Evolutionary conservation across 163 green algal species (phyloP).

Genomic region (Scenedesmus sp.): DNA sequence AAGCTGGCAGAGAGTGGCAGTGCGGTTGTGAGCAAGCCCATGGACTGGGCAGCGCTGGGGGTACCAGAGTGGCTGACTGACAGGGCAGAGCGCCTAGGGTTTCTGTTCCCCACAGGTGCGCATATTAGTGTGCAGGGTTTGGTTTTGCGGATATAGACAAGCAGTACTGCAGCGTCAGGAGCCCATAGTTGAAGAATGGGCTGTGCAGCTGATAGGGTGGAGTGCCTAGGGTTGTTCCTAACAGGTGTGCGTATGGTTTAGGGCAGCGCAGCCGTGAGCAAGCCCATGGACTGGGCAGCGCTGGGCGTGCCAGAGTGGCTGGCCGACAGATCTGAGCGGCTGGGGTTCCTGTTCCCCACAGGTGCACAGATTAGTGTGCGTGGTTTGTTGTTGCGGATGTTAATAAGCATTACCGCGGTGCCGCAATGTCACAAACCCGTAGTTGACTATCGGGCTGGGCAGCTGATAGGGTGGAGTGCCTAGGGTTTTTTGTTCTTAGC

Average conservation of each 20-base stretch:
- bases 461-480: too few species aligned
- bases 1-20: conserved; percentile 20
- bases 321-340: conserved; percentile 74
- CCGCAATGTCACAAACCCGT: too few species aligned
- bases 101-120: conserved; percentile 78
- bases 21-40: conserved; percentile 17
- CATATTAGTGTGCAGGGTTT: background rate
- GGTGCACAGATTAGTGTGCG: conserved; percentile 47
- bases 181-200: too few species aligned
- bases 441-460: too few species aligned
- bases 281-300: conserved; percentile 70
- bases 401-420: too few species aligned
- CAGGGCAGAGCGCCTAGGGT: conserved; percentile 76
- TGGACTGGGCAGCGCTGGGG: conserved; percentile 78
- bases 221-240: too few species aligned
- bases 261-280: conserved; percentile 25
- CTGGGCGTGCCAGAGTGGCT: conserved; percentile 82
- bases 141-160: background rate
- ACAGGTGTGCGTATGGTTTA: too few species aligned
- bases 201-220: too few species aligned
- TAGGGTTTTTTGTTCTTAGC: too few species aligned
- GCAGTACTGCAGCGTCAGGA: too few species aligned
- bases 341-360: conserved; percentile 82
- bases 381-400: background rate
- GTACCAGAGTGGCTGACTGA: conserved; percentile 82